These are phyloP conservation scores for Aurifilum marmelostoma DNA, from an alignment of 2,329 filamentous ascomycete genomes.

Conservation along the genomic window DNA sequence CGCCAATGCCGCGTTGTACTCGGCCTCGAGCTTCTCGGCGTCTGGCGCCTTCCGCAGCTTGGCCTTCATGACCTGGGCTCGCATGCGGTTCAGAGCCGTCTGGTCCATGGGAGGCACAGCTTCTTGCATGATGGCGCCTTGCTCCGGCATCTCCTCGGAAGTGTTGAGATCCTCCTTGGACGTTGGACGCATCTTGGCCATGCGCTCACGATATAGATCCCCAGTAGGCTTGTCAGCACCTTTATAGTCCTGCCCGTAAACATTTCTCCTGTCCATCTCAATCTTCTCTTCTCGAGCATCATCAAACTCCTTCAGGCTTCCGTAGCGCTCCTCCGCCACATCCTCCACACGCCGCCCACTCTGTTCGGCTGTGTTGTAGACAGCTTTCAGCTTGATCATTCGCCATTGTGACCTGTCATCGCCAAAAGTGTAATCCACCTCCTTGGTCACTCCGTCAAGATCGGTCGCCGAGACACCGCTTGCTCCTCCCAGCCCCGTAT, in stretches of 20 bases:
- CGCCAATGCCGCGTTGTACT: slow-evolving; percentile 78
- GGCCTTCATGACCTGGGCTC: slow-evolving; percentile 94
- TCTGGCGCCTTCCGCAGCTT: slow-evolving; percentile 80
- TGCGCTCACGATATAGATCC: slow-evolving; percentile 80
- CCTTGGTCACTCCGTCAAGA: slow-evolving; percentile 58
- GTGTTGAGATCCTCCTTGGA: slow-evolving; percentile 40
- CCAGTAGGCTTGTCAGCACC: slow-evolving; percentile 86
- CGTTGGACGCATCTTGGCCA: slow-evolving; percentile 55
- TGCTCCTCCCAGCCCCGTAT: slow-evolving; percentile 56
- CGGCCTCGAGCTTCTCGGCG: slow-evolving; percentile 74
- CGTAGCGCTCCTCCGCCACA: slow-evolving; percentile 80
- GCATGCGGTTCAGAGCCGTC: slow-evolving; percentile 83
- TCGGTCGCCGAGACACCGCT: slow-evolving; percentile 50
- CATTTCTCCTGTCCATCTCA: slow-evolving; percentile 81
- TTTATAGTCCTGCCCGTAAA: slow-evolving; percentile 84
- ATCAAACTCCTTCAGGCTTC: slow-evolving; percentile 82
- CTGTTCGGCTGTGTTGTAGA: slow-evolving; percentile 80
- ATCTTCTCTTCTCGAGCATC: slow-evolving; percentile 89
- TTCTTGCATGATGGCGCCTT: slow-evolving; percentile 64
- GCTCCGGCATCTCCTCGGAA: slow-evolving; percentile 44
- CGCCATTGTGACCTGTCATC: slow-evolving; percentile 91
- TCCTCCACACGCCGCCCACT: slow-evolving; percentile 75
- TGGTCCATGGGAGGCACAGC: slow-evolving; percentile 65
- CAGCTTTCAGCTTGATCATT: slow-evolving; percentile 89
- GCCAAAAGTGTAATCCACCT: slow-evolving; percentile 83